Conservation (phyloP, 176 grass and related monocot genomes). For the Hordeum marinum region DNA sequence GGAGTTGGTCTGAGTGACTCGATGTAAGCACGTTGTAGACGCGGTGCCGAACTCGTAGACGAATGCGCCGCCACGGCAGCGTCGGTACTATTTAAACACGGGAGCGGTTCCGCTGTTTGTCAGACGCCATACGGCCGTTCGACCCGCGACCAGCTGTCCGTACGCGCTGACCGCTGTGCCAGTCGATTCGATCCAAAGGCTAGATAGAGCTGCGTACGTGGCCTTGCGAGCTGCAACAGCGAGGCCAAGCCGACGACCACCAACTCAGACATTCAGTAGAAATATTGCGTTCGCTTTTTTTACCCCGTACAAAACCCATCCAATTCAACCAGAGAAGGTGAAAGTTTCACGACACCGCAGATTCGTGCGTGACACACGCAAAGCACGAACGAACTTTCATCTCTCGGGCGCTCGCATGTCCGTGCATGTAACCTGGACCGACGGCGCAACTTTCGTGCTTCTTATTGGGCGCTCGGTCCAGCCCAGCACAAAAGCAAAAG, state of each 20-base stretch:
- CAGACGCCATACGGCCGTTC: background rate
- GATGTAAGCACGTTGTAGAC: background rate
- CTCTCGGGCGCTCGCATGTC: background rate
- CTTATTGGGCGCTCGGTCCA: background rate
- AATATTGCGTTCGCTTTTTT: too few species aligned
- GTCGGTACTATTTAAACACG: background rate
- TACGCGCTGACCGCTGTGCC: too few species aligned
- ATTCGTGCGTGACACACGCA: background rate
- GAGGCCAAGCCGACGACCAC: too few species aligned
- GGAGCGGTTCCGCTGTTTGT: background rate
- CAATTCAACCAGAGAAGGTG: too few species aligned
- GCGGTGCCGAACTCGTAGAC: background rate
- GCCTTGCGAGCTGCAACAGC: too few species aligned
- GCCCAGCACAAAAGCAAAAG: background rate
- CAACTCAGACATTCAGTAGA: too few species aligned
- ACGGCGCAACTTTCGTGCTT: background rate
- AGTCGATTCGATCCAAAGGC: too few species aligned
- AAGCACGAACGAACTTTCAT: background rate
- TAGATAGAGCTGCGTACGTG: too few species aligned
- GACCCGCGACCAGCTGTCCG: too few species aligned
- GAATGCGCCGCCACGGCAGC: slow-evolving; percentile 12
- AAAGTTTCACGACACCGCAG: background rate
- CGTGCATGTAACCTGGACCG: background rate
- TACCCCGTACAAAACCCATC: too few species aligned
- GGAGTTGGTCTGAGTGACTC: background rate